These are phyloP conservation scores for Colletotrichum trifolii DNA, from an alignment of 2,329 filamentous ascomycete genomes.

Conservation along the genomic window DNA sequence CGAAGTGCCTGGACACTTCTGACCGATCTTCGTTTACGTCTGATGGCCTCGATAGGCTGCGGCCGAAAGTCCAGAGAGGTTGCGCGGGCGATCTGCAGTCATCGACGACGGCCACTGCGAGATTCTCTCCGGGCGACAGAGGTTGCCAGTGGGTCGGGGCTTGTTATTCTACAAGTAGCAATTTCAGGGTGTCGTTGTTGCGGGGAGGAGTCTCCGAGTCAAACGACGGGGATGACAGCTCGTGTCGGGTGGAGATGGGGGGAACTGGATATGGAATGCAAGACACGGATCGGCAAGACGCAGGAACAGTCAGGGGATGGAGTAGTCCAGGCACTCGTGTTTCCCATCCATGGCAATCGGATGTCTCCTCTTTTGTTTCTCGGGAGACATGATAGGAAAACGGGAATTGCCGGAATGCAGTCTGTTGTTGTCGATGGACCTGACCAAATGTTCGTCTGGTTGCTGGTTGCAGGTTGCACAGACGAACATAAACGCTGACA, in stretches of 20 bases:
- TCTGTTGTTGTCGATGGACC: too few species aligned
- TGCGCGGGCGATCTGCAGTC: too few species aligned
- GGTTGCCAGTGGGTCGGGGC: not conserved
- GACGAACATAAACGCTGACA: not conserved
- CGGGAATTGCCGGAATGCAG: too few species aligned
- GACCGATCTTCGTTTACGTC: too few species aligned
- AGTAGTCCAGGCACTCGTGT: not conserved
- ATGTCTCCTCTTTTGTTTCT: too few species aligned
- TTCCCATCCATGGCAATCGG: not conserved
- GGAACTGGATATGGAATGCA: not conserved
- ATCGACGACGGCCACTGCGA: too few species aligned
- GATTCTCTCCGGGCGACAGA: too few species aligned
- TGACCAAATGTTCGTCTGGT: too few species aligned
- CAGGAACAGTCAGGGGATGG: not conserved
- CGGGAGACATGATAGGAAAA: too few species aligned
- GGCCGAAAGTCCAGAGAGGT: too few species aligned
- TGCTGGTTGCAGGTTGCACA: not conserved
- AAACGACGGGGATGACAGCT: not conserved
- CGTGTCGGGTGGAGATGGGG: conserved; percentile 1
- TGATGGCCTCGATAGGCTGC: too few species aligned
- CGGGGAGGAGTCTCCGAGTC: not conserved
- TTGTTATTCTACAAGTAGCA: not conserved
- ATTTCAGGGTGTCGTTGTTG: not conserved
- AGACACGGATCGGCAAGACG: conserved; percentile 2
- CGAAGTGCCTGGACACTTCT: too few species aligned